Percentiles rank a stretch among this genome's conserved stretches.
Evolutionary conservation across 169 alveolate species (phyloP).

Genomic region (Cryptosporidium andersoni): DNA sequence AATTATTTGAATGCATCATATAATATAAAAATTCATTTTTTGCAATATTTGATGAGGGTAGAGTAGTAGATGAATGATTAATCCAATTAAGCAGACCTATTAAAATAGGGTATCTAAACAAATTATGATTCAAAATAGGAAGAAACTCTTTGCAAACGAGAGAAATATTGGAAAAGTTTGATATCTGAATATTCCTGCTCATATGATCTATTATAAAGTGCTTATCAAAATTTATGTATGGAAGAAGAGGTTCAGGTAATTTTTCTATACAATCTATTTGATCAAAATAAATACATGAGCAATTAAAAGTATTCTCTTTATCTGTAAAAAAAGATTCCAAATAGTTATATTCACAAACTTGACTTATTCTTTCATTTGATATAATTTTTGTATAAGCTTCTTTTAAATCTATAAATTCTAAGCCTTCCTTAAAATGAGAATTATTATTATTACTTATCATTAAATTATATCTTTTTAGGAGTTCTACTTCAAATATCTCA

Average conservation of each 20-base stretch:
- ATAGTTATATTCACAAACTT: neutral
- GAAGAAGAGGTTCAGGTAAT: conserved; percentile 26
- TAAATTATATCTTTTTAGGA: neutral
- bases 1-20: neutral
- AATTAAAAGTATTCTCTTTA: conserved; percentile 20
- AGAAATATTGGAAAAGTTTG: conserved; percentile 1
- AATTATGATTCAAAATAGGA: conserved; percentile 17
- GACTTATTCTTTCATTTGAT: neutral
- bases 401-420: neutral
- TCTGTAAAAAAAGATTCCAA: conserved; percentile 5
- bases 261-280: conserved; percentile 28
- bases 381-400: neutral
- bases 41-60: neutral
- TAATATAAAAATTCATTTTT: too few species aligned
- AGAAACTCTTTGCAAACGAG: conserved; percentile 16
- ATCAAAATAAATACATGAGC: conserved; percentile 34
- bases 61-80: conserved; percentile 8
- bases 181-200: conserved; percentile 48
- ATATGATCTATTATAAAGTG: conserved; percentile 27
- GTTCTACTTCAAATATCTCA: conserved; percentile 34
- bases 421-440: neutral
- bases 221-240: conserved; percentile 45
- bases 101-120: conserved; percentile 6
- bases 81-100: conserved; percentile 53
- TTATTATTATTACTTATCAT: neutral